Percentiles rank a stretch among this genome's conserved stretches.
Conservation (phyloP, 495 filamentous ascomycete species). For the Rusavskia elegans region DNA sequence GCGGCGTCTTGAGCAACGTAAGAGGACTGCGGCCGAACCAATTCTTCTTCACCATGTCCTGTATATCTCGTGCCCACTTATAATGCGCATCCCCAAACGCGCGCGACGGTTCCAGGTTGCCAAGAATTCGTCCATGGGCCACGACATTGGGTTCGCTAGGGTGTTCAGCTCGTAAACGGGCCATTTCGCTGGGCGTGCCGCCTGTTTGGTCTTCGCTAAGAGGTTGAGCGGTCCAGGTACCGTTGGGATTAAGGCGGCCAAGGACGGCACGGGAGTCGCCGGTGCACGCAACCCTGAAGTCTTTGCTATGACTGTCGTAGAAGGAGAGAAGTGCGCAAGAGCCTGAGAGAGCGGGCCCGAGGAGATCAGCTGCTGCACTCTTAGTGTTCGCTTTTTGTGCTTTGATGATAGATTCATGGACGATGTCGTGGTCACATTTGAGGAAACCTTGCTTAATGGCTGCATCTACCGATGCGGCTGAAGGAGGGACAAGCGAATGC, state of each 20-base stretch:
- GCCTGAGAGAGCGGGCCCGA: slow-evolving; percentile 85
- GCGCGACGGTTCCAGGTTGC: slow-evolving; percentile 77
- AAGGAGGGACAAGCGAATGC: slow-evolving; percentile 39
- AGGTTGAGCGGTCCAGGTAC: slow-evolving; percentile 85
- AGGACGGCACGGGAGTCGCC: slow-evolving; percentile 91
- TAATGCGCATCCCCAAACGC: slow-evolving; percentile 94
- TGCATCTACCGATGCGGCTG: slow-evolving; percentile 62
- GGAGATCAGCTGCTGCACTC: slow-evolving; percentile 67
- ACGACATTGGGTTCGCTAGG: slow-evolving; percentile 77
- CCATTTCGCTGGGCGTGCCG: slow-evolving; percentile 64
- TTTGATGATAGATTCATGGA: slow-evolving; percentile 73
- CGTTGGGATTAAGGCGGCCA: slow-evolving; percentile 57
- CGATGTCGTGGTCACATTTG: slow-evolving; percentile 80
- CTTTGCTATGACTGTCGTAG: slow-evolving; percentile 73
- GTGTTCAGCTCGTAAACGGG: slow-evolving; percentile 66
- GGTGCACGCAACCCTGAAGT: slow-evolving; percentile 80
- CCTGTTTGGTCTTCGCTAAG: slow-evolving; percentile 91
- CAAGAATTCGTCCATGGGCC: slow-evolving; percentile 75
- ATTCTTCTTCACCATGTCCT: slow-evolving; percentile 59
- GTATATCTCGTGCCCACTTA: slow-evolving; percentile 81
- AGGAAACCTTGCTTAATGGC: slow-evolving; percentile 91
- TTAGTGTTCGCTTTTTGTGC: slow-evolving; percentile 71
- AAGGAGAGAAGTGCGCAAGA: slow-evolving; percentile 94
- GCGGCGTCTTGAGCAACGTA: slow-evolving; percentile 68
- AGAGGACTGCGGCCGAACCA: slow-evolving; percentile 73